phyloP scores from a whole-genome alignment of 139 green algal genomes.

The Spirogloea muscicola region DNA sequence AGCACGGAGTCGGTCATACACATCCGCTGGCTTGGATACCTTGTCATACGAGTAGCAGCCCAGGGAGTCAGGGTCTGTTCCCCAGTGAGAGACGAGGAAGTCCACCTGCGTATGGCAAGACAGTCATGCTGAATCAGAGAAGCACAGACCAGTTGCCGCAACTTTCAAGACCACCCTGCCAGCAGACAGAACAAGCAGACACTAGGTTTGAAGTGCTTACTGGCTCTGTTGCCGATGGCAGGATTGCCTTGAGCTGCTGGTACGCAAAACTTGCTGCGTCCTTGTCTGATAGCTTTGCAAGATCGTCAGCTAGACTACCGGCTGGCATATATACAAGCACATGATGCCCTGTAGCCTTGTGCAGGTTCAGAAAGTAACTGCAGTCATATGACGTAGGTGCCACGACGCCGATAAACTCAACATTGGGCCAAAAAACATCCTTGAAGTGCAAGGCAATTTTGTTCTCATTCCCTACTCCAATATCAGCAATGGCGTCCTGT shows the following conservation, averaged over 20 bases:
- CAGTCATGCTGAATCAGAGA: too few species aligned
- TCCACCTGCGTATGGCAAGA: too few species aligned
- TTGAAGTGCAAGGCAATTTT: conserved; percentile 38
- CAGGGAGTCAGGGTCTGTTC: conserved; percentile 36
- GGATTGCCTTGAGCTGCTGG: conserved; percentile 10
- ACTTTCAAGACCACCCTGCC: too few species aligned
- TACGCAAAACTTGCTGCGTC: conserved; percentile 32
- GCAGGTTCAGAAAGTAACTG: conserved; percentile 49
- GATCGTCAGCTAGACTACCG: conserved; percentile 30
- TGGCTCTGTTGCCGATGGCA: conserved; percentile 26
- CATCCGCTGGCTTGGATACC: conserved; percentile 4
- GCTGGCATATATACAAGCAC: conserved; percentile 47
- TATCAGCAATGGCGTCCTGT: conserved; percentile 5
- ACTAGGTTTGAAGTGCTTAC: too few species aligned
- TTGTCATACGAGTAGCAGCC: conserved; percentile 38
- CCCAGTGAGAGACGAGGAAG: conserved; percentile 22
- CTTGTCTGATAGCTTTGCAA: conserved; percentile 35
- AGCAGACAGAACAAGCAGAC: too few species aligned
- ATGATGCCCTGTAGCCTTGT: conserved; percentile 28
- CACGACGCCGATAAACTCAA: conserved; percentile 45
- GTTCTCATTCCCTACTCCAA: conserved; percentile 47
- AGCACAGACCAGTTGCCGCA: too few species aligned
- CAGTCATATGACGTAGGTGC: conserved; percentile 36
- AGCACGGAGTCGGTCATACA: conserved; percentile 26
- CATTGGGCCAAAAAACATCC: conserved; percentile 38